These are phyloP conservation scores for Leccinum disarticulatum DNA, from an alignment of 768 basidiomycete genomes.

Conservation along the genomic window DNA sequence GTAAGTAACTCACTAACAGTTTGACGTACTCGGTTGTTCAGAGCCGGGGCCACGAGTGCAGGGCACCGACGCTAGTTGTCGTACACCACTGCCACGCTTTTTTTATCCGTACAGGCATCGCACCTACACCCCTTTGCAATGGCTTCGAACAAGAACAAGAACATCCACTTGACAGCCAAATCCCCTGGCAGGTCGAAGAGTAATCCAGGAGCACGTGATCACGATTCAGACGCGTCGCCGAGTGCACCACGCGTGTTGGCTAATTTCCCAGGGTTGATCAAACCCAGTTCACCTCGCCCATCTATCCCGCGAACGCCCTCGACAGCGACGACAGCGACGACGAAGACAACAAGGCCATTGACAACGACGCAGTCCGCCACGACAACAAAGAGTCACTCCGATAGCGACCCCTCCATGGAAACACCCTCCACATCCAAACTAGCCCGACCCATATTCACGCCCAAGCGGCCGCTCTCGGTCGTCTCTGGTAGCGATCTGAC, in stretches of 20 bases:
- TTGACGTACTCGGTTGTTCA: conserved; percentile 23
- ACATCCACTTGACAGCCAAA: not conserved
- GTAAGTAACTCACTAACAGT: not conserved
- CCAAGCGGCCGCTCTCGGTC: conserved; percentile 49
- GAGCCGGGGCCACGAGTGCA: conserved; percentile 4
- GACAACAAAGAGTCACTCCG: not conserved
- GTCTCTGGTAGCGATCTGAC: conserved; percentile 34
- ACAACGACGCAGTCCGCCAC: not conserved
- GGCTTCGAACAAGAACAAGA: conserved; percentile 6
- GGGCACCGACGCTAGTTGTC: not conserved
- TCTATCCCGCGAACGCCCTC: not conserved
- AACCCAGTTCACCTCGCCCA: conserved; percentile 8
- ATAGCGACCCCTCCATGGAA: conserved; percentile 10
- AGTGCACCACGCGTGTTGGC: conserved; percentile 20
- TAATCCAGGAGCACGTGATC: conserved; percentile 24
- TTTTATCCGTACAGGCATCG: not conserved
- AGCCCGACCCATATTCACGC: conserved; percentile 49
- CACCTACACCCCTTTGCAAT: not conserved
- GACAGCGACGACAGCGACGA: not conserved
- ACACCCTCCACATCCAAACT: conserved; percentile 37
- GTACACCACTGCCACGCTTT: not conserved
- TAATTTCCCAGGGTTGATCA: conserved; percentile 34
- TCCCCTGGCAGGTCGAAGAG: not conserved
- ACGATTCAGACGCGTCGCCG: conserved; percentile 30
- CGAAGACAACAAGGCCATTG: not conserved